phyloP scores from a whole-genome alignment of 768 basidiomycete genomes.

The Agaricus sinodeliciosus region DNA sequence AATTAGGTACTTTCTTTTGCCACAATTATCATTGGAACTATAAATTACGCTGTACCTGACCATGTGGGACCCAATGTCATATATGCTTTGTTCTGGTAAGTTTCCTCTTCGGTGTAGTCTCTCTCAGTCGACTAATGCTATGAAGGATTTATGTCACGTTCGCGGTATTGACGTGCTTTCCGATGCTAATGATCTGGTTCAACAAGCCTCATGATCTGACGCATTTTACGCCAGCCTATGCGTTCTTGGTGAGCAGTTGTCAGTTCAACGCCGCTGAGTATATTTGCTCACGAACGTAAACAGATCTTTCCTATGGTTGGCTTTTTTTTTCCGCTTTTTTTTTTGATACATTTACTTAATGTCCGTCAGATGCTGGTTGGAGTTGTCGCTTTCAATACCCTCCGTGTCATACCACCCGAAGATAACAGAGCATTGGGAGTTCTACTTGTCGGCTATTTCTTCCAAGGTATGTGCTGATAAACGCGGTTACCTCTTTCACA shows the following conservation, averaged over 20 bases:
- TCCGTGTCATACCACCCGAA: conserved; percentile 27
- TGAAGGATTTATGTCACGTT: conserved; percentile 35
- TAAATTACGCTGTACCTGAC: conserved; percentile 38
- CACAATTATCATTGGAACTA: conserved; percentile 40
- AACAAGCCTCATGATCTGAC: conserved; percentile 37
- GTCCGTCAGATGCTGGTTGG: conserved; percentile 37
- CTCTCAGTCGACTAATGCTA: not conserved
- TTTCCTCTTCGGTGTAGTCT: not conserved
- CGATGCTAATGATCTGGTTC: conserved; percentile 46
- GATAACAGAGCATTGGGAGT: conserved; percentile 34
- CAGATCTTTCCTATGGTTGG: conserved; percentile 30
- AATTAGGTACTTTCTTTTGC: conserved; percentile 41
- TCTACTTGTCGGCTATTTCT: conserved; percentile 38
- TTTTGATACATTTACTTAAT: not conserved
- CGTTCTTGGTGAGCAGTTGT: conserved; percentile 26
- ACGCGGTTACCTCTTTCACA: not conserved
- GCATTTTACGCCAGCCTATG: conserved; percentile 30
- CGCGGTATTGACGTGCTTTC: conserved; percentile 31
- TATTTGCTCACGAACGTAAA: not conserved
- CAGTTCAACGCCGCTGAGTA: not conserved
- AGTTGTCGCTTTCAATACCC: conserved; percentile 37
- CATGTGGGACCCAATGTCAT: conserved; percentile 27
- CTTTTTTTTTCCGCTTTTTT: not conserved
- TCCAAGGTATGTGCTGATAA: conserved; percentile 30
- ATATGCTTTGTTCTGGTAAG: conserved; percentile 39